Base-by-base conservation (phyloP, 2,329 filamentous ascomycete genomes). In the Claviceps spartinae region DNA sequence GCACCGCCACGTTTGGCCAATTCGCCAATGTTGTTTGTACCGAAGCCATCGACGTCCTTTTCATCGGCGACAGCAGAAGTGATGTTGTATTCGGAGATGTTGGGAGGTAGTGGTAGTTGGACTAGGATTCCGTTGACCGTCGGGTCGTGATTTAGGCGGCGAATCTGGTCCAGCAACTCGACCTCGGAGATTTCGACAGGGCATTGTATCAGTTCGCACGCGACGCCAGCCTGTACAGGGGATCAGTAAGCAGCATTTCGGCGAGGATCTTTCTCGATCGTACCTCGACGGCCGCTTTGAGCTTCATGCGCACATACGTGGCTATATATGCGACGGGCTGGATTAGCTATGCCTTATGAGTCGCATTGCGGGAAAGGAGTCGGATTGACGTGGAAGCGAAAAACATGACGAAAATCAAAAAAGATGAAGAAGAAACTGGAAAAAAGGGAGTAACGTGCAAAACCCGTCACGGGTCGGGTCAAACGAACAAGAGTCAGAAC, bases 291-390 rank as follows among this genome's bases (percentile, higher is more conserved):
- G 93, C 93, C 59, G 93, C 93, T 78, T 96, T 98, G 64, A 96
- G 74, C 76, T 98, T 98, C 93, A 98, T 98, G 72, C 90, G 90
- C 71, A 98, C 91, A 86, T 98, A 98, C 50, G 91, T 97, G 64
- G 84, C 86, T 91, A 63, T 57, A 53, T 54, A 67, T 60, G 68
- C 63, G 67, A 47, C 40, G 20, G 40, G n/a, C 18, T 45, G 24
- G 36, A 40, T 50, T 50, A 52, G 52, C 41, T 47, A 24, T 4
- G 14, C 7, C n/a, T 38, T 2, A 8, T 22, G 42, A 38, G 16
- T 52, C 45, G 22, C 18, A 49, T 30, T 34, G 54, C 53, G 51
- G 49, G 53, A 48, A 51, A 49, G 51, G 51, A 49, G 53, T 52
- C 38, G 20, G 2, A 36, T 46, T 22, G 30, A 38, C 18, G 51